Base-by-base conservation (phyloP, 2,329 filamentous ascomycete genomes). In the Colletotrichum salicis region DNA sequence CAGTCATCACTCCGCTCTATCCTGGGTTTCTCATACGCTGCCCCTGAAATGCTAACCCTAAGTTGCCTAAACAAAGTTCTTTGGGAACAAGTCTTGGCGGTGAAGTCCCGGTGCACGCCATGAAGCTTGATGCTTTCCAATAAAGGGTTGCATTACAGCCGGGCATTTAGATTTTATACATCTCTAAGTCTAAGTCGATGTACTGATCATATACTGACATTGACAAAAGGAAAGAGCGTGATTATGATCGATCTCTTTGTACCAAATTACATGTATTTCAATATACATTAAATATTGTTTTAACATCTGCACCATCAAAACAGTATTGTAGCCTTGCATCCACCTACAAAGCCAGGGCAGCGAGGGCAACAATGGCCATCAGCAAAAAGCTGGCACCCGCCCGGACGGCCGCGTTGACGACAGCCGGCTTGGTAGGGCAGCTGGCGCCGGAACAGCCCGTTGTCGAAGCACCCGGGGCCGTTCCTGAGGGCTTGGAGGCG, bases 401-500 rank as follows among this genome's bases (percentile, higher is more conserved):
- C 70, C 62, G 67, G 11, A 58, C 70, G 61, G 70, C 67, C 31
- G 35, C 68, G 31, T 72, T 72, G 57, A 59, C 62, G 31, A 67
- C 61, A n/a, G 29, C 52, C 15, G 66, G 61, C 27, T 63, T 65
- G 29, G 58, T 57, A 13, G 64, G 64, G 64, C 57, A 71, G 64
- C 64, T 63, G 7, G 58, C 19, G 33, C 64, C 64, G 33, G 52
- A 67, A 41, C 64, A 71, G 19, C 29, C 31, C 7, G 70, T 24
- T 4, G 45, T 55, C 13, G 60, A 64, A 10, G 66, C 67, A 29
- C 70, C 70, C 1, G 60, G 60, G 19, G 60, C 70, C 55, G 70
- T 72, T 19, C 70, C 70, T 19, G 55, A 33, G 48, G 70, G 60
- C 67, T 72, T 72, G n/a, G 27, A 33, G 66, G 31, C 29, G 45